Base-by-base conservation (phyloP, 2,329 filamentous ascomycete species). In the Colletotrichum incanum region DNA sequence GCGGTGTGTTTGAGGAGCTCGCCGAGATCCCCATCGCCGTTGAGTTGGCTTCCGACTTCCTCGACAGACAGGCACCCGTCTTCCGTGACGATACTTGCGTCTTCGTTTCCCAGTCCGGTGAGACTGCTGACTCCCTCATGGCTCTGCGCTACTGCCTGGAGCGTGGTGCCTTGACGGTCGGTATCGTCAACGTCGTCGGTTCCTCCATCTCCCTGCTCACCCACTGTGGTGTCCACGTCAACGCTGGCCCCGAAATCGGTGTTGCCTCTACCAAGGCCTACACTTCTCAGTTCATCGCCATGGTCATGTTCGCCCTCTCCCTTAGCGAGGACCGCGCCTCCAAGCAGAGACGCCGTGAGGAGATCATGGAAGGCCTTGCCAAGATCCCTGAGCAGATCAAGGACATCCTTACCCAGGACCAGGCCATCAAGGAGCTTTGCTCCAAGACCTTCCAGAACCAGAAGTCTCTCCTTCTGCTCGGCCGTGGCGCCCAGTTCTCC, bases 51-150 rank as follows among this genome's bases (percentile, higher is more conserved):
- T 99, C 96, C 54, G 96, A 99, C 84, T 99, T 99, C 90, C 90
- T 99, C 71, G 96, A 99, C 83, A 92, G 96, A 83, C 90, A 98
- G 83, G 96, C 96, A 12, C 96, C 96, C 37, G 96, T 99, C 75
- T 99, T 99, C 95, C 94, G 96, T 86, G 96, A 99, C 83, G 96
- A 99, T 85, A 99, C 96, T 23, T 98, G 96, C 83, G 94, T 99
- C 72, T 99, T 99, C 81, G 96, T 99, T 76, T 99, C 96, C 11
- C 96, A 99, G 85, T 99, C 96, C 73, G 96, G 96, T 79, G 96
- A 99, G 89, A 99, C 96, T 71, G 96, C 96, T 59, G 96, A 99
- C 84, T 99, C 96, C 26, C 89, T 99, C 77, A 93, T 98, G 93
- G 96, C 96, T 75, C 92, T 99, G 76, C 93, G 95, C 79, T 98